Evolutionary conservation across 2,329 filamentous ascomycete species (phyloP), one percentile per base, ranked within the genome.

Genomic region (Tolypocladium tropicale): DNA sequence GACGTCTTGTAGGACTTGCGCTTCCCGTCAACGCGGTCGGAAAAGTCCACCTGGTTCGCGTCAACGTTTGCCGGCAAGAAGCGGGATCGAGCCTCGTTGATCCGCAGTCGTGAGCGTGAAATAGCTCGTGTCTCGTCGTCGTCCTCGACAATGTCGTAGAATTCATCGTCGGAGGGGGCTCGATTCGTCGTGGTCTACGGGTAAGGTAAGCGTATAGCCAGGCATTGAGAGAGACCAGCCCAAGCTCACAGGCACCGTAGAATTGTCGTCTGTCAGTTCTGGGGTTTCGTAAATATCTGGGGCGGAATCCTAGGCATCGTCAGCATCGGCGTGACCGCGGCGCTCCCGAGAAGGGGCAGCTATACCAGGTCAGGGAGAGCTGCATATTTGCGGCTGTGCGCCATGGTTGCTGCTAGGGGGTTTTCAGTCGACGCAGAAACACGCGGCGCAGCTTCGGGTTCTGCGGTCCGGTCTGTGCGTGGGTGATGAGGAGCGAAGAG

Each of bases 281-380:
- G 93, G 92, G 18, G 94, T 97, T 74, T 97, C 93, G 77, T 96
- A 97, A 65, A 96, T 90, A 68, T 97, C 94, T 62, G 92, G 92
- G 32, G 92, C 91, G 55, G 87, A 88, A 74, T 96, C 92, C 89
- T 95, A 62, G 54, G 28, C 25, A 50, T 54, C 30, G 61, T 68
- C 60, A 68, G 63, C 41, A 36, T 53, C 58, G 54, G 53, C 55
- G 58, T 60, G 58, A 37, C 34, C 30, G 37, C 18, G 25, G 46
- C 28, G n/a, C 10, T 28, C 2, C 7, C 12, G 57, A 25, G 56
- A 61, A 58, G 32, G 52, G 43, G 36, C 33, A 54, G 43, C 55
- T 60, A 71, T 75, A 92, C 89, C 70, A 94, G 74, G 69, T 93
- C 89, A 56, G 89, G 89, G 61, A 94, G 75, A 56, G 84, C 86